Percentiles rank a stretch among this genome's conserved stretches.
Evolutionary conservation across 1,139 yeast species (phyloP).

Genomic region (Lodderomyces jiufengensis): DNA sequence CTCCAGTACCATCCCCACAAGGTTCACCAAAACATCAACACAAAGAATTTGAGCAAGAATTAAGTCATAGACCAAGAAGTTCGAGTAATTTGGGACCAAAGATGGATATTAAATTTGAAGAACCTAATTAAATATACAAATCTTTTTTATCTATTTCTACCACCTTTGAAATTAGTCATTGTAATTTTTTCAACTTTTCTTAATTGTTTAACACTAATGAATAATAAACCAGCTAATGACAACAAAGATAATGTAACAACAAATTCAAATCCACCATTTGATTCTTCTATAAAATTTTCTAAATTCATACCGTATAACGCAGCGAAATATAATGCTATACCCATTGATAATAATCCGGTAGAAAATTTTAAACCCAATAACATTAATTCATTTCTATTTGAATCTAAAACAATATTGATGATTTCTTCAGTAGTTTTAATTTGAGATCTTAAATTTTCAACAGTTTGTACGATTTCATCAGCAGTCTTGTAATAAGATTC

Average conservation of each 20-base stretch:
- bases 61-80: constrained; percentile 12
- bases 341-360: constrained; percentile 41
- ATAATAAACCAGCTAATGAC: constrained; percentile 23
- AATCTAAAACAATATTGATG: constrained; percentile 43
- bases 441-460: constrained; percentile 37
- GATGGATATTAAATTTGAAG: constrained; percentile 31
- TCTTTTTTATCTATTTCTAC: constrained; percentile 1
- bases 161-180: constrained; percentile 26
- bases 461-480: constrained; percentile 47
- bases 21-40: constrained; percentile 31
- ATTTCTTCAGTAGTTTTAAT: constrained; percentile 47
- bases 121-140: constrained; percentile 3
- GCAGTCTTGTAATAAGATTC: constrained; percentile 43
- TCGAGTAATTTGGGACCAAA: constrained; percentile 27
- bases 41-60: constrained; percentile 10
- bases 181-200: constrained; percentile 37
- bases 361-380: constrained; percentile 42
- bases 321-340: constrained; percentile 35
- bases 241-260: constrained; percentile 28
- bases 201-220: constrained; percentile 29
- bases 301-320: constrained; percentile 64
- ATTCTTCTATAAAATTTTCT: constrained; percentile 83
- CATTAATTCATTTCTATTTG: constrained; percentile 48
- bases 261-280: constrained; percentile 42
- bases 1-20: constrained; percentile 42